Percentiles rank a stretch among this genome's conserved stretches.
Conservation (phyloP, 2,329 filamentous ascomycete species). For the Aspergillus pseudoviridinutans region DNA sequence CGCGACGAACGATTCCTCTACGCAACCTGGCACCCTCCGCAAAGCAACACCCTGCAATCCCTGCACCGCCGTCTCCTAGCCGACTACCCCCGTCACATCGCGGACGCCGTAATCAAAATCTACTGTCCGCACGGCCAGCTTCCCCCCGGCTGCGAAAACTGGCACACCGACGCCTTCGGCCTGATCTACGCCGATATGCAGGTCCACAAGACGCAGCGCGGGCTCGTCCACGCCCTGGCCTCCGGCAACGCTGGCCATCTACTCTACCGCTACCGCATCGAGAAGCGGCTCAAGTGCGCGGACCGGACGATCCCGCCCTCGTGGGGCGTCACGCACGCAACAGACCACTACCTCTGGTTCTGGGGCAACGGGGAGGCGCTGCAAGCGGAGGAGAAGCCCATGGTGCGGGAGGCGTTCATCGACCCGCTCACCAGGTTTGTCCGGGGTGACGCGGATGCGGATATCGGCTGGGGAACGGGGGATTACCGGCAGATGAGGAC, state of each 20-base stretch:
- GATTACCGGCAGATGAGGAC: conserved; percentile 39
- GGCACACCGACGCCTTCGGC: conserved; percentile 50
- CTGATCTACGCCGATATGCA: conserved; percentile 55
- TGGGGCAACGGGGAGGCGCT: conserved; percentile 48
- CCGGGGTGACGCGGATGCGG: conserved; percentile 10
- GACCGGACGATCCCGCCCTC: conserved; percentile 40
- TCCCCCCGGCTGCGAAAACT: conserved; percentile 40
- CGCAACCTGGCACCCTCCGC: conserved; percentile 47
- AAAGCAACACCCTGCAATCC: conserved; percentile 35
- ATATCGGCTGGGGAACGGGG: conserved; percentile 25
- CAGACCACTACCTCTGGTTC: conserved; percentile 54
- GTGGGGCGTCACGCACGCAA: conserved; percentile 54
- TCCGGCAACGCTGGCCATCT: conserved; percentile 42
- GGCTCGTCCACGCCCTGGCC: conserved; percentile 46
- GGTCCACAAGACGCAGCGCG: conserved; percentile 51
- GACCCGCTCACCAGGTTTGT: conserved; percentile 29
- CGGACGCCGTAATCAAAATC: conserved; percentile 41
- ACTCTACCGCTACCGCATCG: conserved; percentile 51
- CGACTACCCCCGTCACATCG: conserved; percentile 48
- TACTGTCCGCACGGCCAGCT: conserved; percentile 43
- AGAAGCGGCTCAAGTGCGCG: conserved; percentile 50
- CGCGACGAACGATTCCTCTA: conserved; percentile 53
- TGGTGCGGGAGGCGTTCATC: conserved; percentile 31
- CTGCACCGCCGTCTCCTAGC: conserved; percentile 47
- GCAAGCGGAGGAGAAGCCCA: conserved; percentile 41